Evolutionary conservation across 202 grass and related monocot species (phyloP).

Genomic region (Zizania palustris): DNA sequence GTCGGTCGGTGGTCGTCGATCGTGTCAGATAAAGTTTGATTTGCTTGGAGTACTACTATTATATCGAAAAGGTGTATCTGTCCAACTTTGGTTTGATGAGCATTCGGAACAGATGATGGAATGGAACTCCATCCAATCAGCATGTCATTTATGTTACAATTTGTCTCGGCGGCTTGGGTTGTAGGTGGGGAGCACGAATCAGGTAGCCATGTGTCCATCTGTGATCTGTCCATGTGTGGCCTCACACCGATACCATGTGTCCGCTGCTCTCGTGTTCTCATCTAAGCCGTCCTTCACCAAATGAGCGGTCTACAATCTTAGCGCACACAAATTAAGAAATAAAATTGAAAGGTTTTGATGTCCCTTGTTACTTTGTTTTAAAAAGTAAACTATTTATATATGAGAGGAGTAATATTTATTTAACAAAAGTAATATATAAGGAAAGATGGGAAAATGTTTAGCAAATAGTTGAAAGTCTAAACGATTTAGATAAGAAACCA

Average conservation of each 20-base stretch:
- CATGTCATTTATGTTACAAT: neutral
- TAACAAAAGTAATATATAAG: too few species aligned
- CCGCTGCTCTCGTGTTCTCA: neutral
- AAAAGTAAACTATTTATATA: too few species aligned
- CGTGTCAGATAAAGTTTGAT: slow-evolving; percentile 18
- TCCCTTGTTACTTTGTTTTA: too few species aligned
- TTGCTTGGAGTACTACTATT: neutral
- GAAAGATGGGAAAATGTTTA: too few species aligned
- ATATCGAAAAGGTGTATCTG: neutral
- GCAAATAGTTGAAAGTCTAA: too few species aligned
- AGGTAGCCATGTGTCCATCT: neutral
- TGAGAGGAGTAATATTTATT: too few species aligned
- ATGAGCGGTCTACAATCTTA: too few species aligned
- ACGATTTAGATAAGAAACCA: too few species aligned
- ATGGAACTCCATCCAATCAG: slow-evolving; percentile 17
- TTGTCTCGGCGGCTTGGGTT: slow-evolving; percentile 1
- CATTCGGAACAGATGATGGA: neutral
- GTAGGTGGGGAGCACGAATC: neutral
- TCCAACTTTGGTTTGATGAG: neutral
- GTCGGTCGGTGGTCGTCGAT: neutral
- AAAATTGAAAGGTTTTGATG: too few species aligned
- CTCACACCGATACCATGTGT: too few species aligned
- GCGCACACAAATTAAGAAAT: too few species aligned
- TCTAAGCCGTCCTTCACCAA: neutral
- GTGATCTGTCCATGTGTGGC: too few species aligned